Conservation (phyloP, 306 rosid species). For the Fagus crenata region DNA sequence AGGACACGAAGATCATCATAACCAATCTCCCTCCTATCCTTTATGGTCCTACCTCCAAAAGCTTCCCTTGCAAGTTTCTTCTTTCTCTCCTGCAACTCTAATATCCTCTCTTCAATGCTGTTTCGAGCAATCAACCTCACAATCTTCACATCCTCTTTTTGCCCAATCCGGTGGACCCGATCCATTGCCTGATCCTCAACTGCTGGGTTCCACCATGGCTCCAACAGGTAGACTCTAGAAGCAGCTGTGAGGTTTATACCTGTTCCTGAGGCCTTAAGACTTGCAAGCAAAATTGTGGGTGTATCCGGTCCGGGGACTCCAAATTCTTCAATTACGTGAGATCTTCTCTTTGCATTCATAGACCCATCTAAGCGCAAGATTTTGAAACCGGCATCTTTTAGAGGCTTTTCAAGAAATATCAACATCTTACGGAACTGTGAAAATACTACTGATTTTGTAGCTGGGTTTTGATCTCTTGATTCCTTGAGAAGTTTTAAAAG, state of each 20-base stretch:
- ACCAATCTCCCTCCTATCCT: constrained; percentile 41
- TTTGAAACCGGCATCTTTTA: constrained; percentile 72
- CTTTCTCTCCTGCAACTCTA: constrained; percentile 65
- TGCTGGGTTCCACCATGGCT: constrained; percentile 95
- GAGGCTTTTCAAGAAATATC: constrained; percentile 53
- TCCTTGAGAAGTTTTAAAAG: constrained; percentile 61
- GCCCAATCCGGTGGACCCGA: constrained; percentile 82
- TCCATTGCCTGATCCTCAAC: constrained; percentile 94
- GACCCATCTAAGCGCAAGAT: constrained; percentile 65
- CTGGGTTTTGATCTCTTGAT: constrained; percentile 51
- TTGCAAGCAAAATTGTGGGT: constrained; percentile 71
- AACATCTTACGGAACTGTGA: constrained; percentile 79
- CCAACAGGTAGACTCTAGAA: constrained; percentile 69
- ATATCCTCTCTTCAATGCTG: constrained; percentile 66
- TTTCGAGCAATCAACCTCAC: constrained; percentile 64
- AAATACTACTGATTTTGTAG: constrained; percentile 68
- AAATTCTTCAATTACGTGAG: constrained; percentile 59
- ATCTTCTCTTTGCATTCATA: constrained; percentile 66
- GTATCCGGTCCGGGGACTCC: constrained; percentile 29
- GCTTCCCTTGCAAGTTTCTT: constrained; percentile 47
- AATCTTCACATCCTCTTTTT: constrained; percentile 66
- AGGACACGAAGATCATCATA: constrained; percentile 54
- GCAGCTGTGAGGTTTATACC: constrained; percentile 85
- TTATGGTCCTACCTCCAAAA: constrained; percentile 32
- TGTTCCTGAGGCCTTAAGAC: constrained; percentile 72